Evolutionary conservation across 331 rosid species (phyloP), one percentile per base, ranked within the genome.

Genomic region (Rosa hybrid): DNA sequence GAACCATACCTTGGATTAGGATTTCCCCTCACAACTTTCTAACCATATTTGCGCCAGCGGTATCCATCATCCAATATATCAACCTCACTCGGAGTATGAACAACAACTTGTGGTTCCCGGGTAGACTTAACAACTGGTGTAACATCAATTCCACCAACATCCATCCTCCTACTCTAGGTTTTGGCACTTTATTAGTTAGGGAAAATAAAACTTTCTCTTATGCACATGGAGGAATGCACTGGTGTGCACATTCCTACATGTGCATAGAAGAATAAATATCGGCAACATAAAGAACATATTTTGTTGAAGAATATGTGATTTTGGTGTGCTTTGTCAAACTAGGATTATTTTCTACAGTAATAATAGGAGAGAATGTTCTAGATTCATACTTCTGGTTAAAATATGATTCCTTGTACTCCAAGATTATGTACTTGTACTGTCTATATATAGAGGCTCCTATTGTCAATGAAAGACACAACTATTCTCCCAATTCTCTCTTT

Each of bases 41-140:
- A 98, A 68, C 99, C 99, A 82, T 96, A 96, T 86, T 96, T 96
- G 57, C 98, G 93, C 99, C 99, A 96, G 86, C 99, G 99, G 81
- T 96, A 96, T 71, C 99, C 99, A 77, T 96, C 99, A 84, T 96
- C 99, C 86, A 96, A 89, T 82, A 96, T 96, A 84, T 96, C 99
- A 76, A 96, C 97, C 89, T 93, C 99, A 75, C 99, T 96, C 83
- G 88, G 81, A 44, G 99, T 96, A 83, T 96, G 99, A 69, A 96
- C 99, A 78, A 96, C 98, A 42, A 93, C 99, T 44, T 98, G 94
- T 38, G 99, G 98, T 85, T 96, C 99, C 69, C 97, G 87, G 81
- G 93, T 91, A 69, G 99, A 97, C 86, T 90, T 96, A 79, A 93
- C 94, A 82, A 91, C 84, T 9, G 98, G 93, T 82, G 88, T 87